Conservation (phyloP, 495 filamentous ascomycete genomes). For the Recurvomyces mirabilis region DNA sequence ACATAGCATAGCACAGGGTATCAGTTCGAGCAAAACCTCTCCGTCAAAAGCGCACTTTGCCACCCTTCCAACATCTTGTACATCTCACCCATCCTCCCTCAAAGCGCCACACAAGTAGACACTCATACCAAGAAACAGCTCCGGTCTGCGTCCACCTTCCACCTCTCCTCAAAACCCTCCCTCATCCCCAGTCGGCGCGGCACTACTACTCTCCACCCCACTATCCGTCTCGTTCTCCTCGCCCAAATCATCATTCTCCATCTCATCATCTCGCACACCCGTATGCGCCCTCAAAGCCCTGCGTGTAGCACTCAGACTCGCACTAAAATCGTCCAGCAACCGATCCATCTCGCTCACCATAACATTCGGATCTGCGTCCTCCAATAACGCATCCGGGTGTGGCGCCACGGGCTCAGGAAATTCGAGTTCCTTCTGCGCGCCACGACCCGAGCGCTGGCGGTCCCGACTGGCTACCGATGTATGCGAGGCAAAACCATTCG, state of each 20-base stretch:
- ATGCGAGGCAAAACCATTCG: background rate
- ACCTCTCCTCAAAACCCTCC: conserved; percentile 3
- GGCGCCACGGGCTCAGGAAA: conserved; percentile 36
- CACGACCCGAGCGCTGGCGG: background rate
- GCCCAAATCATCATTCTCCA: no score
- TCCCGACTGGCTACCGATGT: background rate
- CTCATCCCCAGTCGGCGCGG: conserved; percentile 13
- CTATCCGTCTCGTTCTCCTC: conserved; percentile 10
- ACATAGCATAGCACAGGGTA: no score
- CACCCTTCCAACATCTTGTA: no score
- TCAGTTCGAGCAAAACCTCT: no score
- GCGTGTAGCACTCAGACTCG: conserved; percentile 5
- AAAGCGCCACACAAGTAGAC: no score
- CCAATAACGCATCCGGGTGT: conserved; percentile 40
- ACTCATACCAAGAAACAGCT: no score
- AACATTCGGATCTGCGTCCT: conserved; percentile 38
- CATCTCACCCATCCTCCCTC: no score
- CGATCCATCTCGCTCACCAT: conserved; percentile 45
- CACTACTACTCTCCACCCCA: conserved; percentile 9
- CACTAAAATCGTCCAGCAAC: conserved; percentile 30
- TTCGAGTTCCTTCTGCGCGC: conserved; percentile 11
- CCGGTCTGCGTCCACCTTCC: background rate
- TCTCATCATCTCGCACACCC: background rate
- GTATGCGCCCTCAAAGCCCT: conserved; percentile 12
- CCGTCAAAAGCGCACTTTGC: no score